Evolutionary conservation across 192 early-diverging fungal species (phyloP), one percentile per base, ranked within the genome.

Genomic region (Linnemannia zychae): DNA sequence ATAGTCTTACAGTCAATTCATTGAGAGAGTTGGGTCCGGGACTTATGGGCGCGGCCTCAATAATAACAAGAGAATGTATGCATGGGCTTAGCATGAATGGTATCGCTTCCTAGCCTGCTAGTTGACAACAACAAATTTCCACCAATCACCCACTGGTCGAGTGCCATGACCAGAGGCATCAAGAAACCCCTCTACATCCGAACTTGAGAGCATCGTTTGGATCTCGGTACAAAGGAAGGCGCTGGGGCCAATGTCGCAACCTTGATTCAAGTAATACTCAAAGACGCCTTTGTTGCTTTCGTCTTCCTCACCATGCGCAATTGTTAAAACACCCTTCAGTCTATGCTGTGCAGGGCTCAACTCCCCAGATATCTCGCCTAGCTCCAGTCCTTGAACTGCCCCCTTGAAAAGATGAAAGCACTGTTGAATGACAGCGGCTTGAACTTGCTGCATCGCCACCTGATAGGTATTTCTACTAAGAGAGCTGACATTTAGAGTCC

Each of bases 241-340:
- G 40, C 72, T 63, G 28, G 72, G 72, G 34, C 72, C 72, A 60
- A 74, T 74, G 72, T 74, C 72, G 36, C 72, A 38, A 33, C 53
- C 72, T 52, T 74, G 72, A 38, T 74, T 57, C 50, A 74, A 38
- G 57, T 74, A 74, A 49, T 74, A 74, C 20, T 60, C 52, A 37
- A 38, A 36, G 33, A 74, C 72, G 46, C 20, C 20, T 52, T 72
- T 48, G 47, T 72, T 72, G 48, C 46, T 22, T 50, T 52, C 33
- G 53, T 57, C 52, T 50, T 72, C 71, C 47, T 72, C 31, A 22
- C 53, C 53, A 60, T 74, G 72, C 18, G 57, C 72, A 31, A 37
- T 57, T 37, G 38, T 40, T 36, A 74, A 74, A 60, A 63, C 72
- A 6, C 20, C 37, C 37, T 63, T 74, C 52, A 74, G 72, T 49